phyloP scores from a whole-genome alignment of 2,329 filamentous ascomycete genomes.

The Xylaria sp. region DNA sequence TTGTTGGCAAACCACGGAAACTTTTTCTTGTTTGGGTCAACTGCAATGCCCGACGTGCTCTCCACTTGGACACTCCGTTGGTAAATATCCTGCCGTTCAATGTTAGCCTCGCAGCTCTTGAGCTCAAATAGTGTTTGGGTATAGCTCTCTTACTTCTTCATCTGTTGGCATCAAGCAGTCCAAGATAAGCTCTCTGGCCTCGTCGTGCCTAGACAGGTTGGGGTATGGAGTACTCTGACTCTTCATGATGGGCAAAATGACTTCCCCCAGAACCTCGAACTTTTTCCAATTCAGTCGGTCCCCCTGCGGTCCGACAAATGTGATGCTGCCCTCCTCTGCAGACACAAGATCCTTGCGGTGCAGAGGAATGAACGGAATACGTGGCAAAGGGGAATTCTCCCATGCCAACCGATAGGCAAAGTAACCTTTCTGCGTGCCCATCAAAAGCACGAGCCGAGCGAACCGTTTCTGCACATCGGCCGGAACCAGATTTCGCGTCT shows the following conservation, averaged over 20 bases:
- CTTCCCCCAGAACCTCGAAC: conserved; percentile 94
- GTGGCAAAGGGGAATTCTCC: conserved; percentile 90
- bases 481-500: conserved; percentile 81
- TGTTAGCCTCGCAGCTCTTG: conserved; percentile 34
- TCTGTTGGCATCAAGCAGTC: conserved; percentile 85
- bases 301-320: conserved; percentile 78
- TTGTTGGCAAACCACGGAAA: conserved; percentile 71
- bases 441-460: conserved; percentile 86
- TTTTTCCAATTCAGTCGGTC: conserved; percentile 97
- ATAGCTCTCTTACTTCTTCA: conserved; percentile 74
- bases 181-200: conserved; percentile 77
- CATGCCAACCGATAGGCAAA: conserved; percentile 96
- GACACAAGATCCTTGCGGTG: conserved; percentile 90
- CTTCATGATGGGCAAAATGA: conserved; percentile 88
- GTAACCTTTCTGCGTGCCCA: conserved; percentile 92
- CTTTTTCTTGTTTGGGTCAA: conserved; percentile 69
- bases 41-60: conserved; percentile 56
- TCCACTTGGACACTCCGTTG: conserved; percentile 70
- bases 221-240: conserved; percentile 88
- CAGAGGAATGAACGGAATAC: conserved; percentile 93
- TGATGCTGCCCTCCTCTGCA: conserved; percentile 91
- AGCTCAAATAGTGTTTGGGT: background rate
- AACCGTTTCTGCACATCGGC: conserved; percentile 81
- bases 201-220: conserved; percentile 74
- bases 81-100: conserved; percentile 65